Evolutionary conservation across 768 basidiomycete genomes (phyloP).

Genomic region (Podaxis mareebaensis): DNA sequence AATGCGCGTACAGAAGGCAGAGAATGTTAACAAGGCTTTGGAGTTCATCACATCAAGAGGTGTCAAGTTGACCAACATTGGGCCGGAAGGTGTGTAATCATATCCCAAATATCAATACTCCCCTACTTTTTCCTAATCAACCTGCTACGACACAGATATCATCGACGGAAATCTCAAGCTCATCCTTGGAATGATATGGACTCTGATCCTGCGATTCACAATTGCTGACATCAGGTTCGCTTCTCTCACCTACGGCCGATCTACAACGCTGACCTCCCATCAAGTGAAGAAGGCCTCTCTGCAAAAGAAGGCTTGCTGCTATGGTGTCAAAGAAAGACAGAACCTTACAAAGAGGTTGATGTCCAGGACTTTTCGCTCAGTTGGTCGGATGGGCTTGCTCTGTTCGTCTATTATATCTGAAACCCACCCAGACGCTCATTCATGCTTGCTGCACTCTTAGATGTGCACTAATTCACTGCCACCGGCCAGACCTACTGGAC

Average conservation of each 20-base stretch:
- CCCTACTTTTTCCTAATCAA: not conserved
- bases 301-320: conserved; percentile 96
- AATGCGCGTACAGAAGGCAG: conserved; percentile 95
- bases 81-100: conserved; percentile 74
- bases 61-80: conserved; percentile 96
- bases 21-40: conserved; percentile 96
- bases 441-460: conserved; percentile 38
- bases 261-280: conserved; percentile 15
- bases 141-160: conserved; percentile 63
- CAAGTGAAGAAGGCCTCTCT: conserved; percentile 95
- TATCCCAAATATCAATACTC: not conserved
- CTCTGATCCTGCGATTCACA: conserved; percentile 93
- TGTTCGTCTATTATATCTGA: conserved; percentile 56
- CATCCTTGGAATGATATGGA: conserved; percentile 99
- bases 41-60: conserved; percentile 94
- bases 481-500: conserved; percentile 93
- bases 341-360: conserved; percentile 85
- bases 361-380: conserved; percentile 92
- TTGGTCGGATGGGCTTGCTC: conserved; percentile 93
- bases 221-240: conserved; percentile 97
- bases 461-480: conserved; percentile 96
- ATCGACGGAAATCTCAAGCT: conserved; percentile 99
- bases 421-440: conserved; percentile 12
- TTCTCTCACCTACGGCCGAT: conserved; percentile 16
- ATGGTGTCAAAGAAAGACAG: conserved; percentile 98